These are phyloP conservation scores for Camellia granthamiana DNA, from an alignment of 148 eudicot genomes.

Conservation along the genomic window DNA sequence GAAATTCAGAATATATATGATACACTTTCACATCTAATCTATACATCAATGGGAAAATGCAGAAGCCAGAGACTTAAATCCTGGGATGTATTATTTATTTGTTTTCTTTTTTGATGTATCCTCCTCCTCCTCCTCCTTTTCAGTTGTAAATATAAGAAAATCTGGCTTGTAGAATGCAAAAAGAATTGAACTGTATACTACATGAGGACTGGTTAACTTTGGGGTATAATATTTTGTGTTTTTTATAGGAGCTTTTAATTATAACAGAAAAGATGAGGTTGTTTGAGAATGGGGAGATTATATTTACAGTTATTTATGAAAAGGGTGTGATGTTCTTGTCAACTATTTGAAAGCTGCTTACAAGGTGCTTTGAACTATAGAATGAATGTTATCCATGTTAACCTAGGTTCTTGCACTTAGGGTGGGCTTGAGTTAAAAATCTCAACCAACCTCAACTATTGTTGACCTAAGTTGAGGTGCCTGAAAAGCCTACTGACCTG, in stretches of 20 bases:
- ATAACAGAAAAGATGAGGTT: too few relatives aligned
- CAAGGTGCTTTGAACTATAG: too few relatives aligned
- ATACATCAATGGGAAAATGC: neutral
- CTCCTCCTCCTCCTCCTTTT: neutral
- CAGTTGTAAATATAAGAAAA: neutral
- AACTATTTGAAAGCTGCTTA: too few relatives aligned
- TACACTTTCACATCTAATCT: neutral
- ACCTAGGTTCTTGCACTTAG: neutral
- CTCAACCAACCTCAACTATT: neutral
- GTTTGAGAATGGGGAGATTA: too few relatives aligned
- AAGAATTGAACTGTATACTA: neutral
- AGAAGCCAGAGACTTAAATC: neutral
- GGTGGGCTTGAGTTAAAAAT: neutral
- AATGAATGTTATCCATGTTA: too few relatives aligned
- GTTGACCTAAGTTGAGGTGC: too few relatives aligned
- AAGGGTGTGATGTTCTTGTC: too few relatives aligned
- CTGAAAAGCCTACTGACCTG: neutral
- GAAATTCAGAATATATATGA: neutral
- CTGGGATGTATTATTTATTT: neutral
- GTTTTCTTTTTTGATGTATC: neutral
- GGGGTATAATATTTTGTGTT: too few relatives aligned
- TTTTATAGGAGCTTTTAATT: too few relatives aligned
- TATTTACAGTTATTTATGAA: too few relatives aligned
- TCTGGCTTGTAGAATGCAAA: neutral
- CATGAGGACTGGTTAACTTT: neutral